phyloP scores from a whole-genome alignment of 192 early-diverging fungal species.

The Pecoramyces ruminantium region DNA sequence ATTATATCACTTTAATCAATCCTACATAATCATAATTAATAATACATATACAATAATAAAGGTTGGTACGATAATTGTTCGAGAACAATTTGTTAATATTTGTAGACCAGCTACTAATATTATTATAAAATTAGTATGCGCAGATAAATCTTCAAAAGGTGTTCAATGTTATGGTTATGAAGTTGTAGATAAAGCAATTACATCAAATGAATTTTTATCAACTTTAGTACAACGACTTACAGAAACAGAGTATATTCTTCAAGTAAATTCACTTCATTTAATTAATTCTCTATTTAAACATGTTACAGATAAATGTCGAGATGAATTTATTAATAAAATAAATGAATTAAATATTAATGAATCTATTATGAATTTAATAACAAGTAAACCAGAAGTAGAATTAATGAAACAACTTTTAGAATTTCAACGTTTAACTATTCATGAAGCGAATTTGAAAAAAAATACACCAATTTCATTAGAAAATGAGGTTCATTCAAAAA shows the following conservation, averaged over 20 bases:
- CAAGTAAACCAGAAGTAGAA: slow-evolving; percentile 33
- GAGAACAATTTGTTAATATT: slow-evolving; percentile 47
- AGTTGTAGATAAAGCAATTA: slow-evolving; percentile 27
- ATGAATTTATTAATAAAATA: slow-evolving; percentile 21
- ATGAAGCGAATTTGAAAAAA: slow-evolving; percentile 29
- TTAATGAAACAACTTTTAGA: slow-evolving; percentile 35
- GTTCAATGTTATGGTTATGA: slow-evolving; percentile 30
- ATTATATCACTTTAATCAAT: too few relatives aligned
- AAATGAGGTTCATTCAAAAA: slow-evolving; percentile 24
- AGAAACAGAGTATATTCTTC: slow-evolving; percentile 38
- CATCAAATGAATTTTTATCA: slow-evolving; percentile 11
- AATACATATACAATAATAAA: slow-evolving; percentile 1
- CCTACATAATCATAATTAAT: too few relatives aligned
- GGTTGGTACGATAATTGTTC: slow-evolving; percentile 33
- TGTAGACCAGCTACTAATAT: slow-evolving; percentile 53
- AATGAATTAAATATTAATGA: slow-evolving; percentile 25
- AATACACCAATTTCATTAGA: slow-evolving; percentile 22
- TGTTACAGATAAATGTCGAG: slow-evolving; percentile 29
- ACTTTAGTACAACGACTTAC: slow-evolving; percentile 38
- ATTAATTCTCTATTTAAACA: slow-evolving; percentile 43
- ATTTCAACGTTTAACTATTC: slow-evolving; percentile 41
- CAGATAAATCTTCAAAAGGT: slow-evolving; percentile 14
- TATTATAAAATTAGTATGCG: slow-evolving; percentile 37
- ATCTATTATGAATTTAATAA: slow-evolving; percentile 23
- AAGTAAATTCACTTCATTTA: slow-evolving; percentile 40